Percentiles rank a stretch among this genome's conserved stretches.
These are phyloP conservation scores for Coccinonectria pachysandricola DNA, from an alignment of 2,329 filamentous ascomycete species.

Conservation along the genomic window DNA sequence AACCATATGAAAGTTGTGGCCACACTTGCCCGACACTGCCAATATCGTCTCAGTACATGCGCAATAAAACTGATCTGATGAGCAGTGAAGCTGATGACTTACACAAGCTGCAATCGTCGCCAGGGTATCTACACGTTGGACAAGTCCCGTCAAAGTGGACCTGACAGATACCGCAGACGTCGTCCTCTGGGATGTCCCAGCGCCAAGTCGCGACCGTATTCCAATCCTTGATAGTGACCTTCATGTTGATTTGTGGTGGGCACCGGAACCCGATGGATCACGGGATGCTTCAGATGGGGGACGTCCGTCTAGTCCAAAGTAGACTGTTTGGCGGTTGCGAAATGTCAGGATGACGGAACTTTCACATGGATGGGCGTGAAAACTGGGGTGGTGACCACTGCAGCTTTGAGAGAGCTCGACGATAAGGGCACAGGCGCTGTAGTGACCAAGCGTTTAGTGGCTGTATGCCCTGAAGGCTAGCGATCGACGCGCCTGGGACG, in stretches of 20 bases:
- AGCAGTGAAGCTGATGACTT: constrained; percentile 24
- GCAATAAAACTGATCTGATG: constrained; percentile 8
- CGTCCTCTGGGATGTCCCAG: constrained; percentile 95
- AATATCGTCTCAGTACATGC: constrained; percentile 9
- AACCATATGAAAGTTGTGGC: constrained; percentile 97
- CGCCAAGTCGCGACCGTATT: constrained; percentile 92
- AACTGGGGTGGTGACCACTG: no score
- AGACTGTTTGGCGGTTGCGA: constrained; percentile 1
- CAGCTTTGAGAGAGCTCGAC: no score
- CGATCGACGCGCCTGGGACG: no score
- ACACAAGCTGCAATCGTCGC: constrained; percentile 90
- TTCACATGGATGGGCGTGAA: constrained; percentile 4
- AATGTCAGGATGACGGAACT: constrained; percentile 11
- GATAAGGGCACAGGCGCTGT: no score
- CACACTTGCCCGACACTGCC: constrained; percentile 87
- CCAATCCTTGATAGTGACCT: constrained; percentile 90
- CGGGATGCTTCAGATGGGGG: constrained; percentile 2
- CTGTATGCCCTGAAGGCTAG: no score
- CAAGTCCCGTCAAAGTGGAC: constrained; percentile 97
- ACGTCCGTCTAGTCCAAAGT: constrained; percentile 1
- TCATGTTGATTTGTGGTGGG: constrained; percentile 49
- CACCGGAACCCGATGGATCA: constrained; percentile 4
- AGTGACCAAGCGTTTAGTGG: no score
- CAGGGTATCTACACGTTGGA: constrained; percentile 94
- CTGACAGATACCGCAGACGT: constrained; percentile 97